phyloP scores from a whole-genome alignment of 768 basidiomycete species.

The Macrolepiota fuliginosa region DNA sequence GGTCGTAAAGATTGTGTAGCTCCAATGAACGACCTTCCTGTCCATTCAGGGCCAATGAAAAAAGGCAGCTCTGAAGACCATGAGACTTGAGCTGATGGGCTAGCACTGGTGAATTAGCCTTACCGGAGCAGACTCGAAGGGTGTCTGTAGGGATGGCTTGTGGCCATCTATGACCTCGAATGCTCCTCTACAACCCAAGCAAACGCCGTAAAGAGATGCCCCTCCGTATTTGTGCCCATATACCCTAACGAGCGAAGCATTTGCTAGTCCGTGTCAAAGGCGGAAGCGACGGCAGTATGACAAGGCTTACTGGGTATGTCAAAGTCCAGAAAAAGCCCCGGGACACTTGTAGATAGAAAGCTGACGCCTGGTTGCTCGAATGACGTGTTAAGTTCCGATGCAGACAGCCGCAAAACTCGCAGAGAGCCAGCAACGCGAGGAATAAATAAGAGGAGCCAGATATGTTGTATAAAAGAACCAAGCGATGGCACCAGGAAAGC shows the following conservation, averaged over 20 bases:
- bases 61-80: background rate
- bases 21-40: background rate
- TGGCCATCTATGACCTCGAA: background rate
- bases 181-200: background rate
- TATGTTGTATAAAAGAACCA: background rate
- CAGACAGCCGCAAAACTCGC: background rate
- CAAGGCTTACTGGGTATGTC: background rate
- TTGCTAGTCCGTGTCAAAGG: background rate
- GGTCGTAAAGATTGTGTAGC: slow-evolving; percentile 6
- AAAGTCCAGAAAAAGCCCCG: slow-evolving; percentile 3
- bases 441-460: background rate
- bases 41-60: background rate
- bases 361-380: background rate
- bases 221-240: slow-evolving; percentile 3
- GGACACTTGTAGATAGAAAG: background rate
- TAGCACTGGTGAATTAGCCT: background rate
- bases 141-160: background rate
- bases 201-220: slow-evolving; percentile 5
- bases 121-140: background rate
- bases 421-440: slow-evolving; percentile 7
- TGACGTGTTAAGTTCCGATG: background rate
- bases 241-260: background rate
- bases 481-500: background rate
- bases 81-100: background rate
- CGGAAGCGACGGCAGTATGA: background rate